These are phyloP conservation scores for Epichloe sp. DNA, from an alignment of 2,329 filamentous ascomycete species.

Conservation along the genomic window DNA sequence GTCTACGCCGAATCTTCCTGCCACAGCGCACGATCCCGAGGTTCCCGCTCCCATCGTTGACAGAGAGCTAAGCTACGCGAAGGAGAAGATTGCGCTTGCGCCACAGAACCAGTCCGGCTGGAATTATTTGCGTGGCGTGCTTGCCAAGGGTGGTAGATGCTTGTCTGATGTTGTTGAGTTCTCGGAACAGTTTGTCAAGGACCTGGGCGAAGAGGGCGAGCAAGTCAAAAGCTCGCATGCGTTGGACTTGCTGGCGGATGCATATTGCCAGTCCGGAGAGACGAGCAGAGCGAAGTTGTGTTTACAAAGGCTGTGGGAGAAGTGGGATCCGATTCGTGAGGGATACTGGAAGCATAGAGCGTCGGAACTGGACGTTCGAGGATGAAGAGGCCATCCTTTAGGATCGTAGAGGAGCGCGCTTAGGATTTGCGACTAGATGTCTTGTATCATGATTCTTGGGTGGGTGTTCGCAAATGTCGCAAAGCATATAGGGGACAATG, in stretches of 20 bases:
- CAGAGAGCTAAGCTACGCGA: constrained; percentile 61
- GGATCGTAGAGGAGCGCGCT: too few relatives aligned
- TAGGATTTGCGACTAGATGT: too few relatives aligned
- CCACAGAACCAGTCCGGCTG: constrained; percentile 92
- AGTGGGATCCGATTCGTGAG: constrained; percentile 80
- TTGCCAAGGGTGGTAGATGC: constrained; percentile 49
- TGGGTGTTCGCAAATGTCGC: too few relatives aligned
- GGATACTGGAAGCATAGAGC: constrained; percentile 74
- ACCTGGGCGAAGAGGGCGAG: constrained; percentile 33
- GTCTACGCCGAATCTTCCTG: constrained; percentile 32
- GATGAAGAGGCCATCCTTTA: too few relatives aligned
- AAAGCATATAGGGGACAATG: too few relatives aligned
- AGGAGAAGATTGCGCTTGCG: constrained; percentile 60
- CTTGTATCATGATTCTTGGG: too few relatives aligned
- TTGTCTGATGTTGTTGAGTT: constrained; percentile 34
- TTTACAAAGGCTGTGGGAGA: constrained; percentile 60
- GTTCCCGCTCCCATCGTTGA: constrained; percentile 53
- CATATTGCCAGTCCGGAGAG: constrained; percentile 44
- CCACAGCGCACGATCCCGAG: constrained; percentile 38
- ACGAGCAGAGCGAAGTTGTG: constrained; percentile 53
- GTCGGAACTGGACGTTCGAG: background rate
- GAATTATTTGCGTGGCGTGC: constrained; percentile 75
- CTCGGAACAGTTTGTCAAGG: constrained; percentile 36
- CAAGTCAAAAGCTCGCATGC: constrained; percentile 50
- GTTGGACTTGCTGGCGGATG: constrained; percentile 59